These are phyloP conservation scores for Collybia nuda DNA, from an alignment of 768 basidiomycete species.

Conservation along the genomic window DNA sequence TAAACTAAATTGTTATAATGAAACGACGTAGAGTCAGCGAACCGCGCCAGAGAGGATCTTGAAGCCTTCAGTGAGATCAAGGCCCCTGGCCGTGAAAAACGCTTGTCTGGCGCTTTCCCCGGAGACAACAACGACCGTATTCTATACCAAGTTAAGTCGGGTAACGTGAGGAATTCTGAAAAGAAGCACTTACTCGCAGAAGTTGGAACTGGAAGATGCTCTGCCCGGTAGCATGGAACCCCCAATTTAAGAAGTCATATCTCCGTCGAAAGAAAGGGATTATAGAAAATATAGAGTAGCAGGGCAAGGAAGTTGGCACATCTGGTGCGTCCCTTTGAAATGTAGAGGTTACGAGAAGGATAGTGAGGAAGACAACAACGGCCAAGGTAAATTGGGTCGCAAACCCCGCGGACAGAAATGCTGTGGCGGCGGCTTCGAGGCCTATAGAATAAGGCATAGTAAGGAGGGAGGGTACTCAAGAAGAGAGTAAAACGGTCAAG, in stretches of 20 bases:
- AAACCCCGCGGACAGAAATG: slow-evolving; percentile 52
- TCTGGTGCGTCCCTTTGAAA: slow-evolving; percentile 49
- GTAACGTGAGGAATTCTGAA: neutral
- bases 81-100: slow-evolving; percentile 68
- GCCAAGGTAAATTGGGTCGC: slow-evolving; percentile 47
- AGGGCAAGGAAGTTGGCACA: slow-evolving; percentile 57
- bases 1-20: slow-evolving; percentile 11
- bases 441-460: slow-evolving; percentile 53
- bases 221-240: slow-evolving; percentile 66
- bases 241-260: slow-evolving; percentile 73
- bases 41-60: slow-evolving; percentile 79
- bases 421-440: slow-evolving; percentile 45
- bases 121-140: slow-evolving; percentile 73
- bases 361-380: slow-evolving; percentile 44
- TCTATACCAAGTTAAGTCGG: slow-evolving; percentile 37
- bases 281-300: slow-evolving; percentile 56
- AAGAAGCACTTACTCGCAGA: slow-evolving; percentile 49
- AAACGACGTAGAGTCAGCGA: slow-evolving; percentile 25
- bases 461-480: slow-evolving; percentile 28
- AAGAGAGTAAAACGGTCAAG: slow-evolving; percentile 19
- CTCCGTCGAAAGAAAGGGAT: slow-evolving; percentile 67
- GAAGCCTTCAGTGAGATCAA: slow-evolving; percentile 80
- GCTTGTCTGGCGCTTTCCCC: slow-evolving; percentile 68
- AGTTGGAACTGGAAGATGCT: slow-evolving; percentile 70
- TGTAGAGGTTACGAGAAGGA: slow-evolving; percentile 43